These are phyloP conservation scores for Trichothecium sympodiale DNA, from an alignment of 2,329 filamentous ascomycete species.

Conservation along the genomic window DNA sequence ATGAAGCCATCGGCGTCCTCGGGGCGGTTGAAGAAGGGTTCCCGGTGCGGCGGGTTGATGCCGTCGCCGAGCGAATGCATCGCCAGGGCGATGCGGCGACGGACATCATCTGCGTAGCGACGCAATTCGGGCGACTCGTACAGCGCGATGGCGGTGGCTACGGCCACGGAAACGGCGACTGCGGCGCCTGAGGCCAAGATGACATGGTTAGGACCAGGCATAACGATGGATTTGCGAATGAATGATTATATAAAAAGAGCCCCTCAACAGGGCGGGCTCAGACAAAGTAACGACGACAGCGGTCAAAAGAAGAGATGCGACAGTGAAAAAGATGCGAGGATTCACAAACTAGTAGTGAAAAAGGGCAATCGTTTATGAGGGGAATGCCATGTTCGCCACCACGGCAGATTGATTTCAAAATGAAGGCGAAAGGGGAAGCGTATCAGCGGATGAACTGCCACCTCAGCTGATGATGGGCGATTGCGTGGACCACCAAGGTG, in stretches of 20 bases:
- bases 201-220: conserved; percentile 46
- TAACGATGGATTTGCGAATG: conserved; percentile 18
- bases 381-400: neutral
- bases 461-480: conserved; percentile 2
- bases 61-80: conserved; percentile 48
- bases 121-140: conserved; percentile 55
- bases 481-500: conserved; percentile 3
- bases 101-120: conserved; percentile 49
- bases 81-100: conserved; percentile 49
- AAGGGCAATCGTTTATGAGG: neutral
- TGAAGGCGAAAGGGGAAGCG: neutral
- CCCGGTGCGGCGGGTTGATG: conserved; percentile 34
- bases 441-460: neutral
- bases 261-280: neutral
- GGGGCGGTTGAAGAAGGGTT: conserved; percentile 52
- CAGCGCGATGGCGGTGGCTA: conserved; percentile 47
- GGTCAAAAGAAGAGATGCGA: neutral
- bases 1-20: conserved; percentile 56
- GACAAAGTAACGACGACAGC: neutral
- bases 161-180: conserved; percentile 44
- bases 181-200: conserved; percentile 45
- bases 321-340: neutral
- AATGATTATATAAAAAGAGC: neutral
- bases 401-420: neutral
- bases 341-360: too few species aligned